A percentile compares a stretch with the other conserved stretches of the same genome.
Evolutionary conservation across 208 protist genomes (phyloP).

Genomic region (Trypanosoma lewisi): DNA sequence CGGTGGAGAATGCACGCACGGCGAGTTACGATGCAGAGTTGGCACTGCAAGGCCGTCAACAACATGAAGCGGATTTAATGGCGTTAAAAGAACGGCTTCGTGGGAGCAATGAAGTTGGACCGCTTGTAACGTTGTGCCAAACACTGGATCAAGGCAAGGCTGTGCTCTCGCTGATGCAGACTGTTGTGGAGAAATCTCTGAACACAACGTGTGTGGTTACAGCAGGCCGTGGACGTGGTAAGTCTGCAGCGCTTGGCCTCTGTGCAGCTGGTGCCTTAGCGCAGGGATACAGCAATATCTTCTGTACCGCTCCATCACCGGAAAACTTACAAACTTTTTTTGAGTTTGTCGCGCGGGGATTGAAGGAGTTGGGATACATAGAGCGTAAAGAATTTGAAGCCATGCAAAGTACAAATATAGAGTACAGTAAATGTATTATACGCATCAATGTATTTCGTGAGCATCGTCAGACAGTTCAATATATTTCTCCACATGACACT

Average conservation of each 20-base stretch:
- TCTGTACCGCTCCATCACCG: conserved; percentile 97
- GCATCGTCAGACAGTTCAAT: conserved; percentile 99
- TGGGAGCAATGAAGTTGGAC: conserved; percentile 81
- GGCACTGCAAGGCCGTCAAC: conserved; percentile 63
- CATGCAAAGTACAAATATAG: conserved; percentile 89
- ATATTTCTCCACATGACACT: conserved; percentile 92
- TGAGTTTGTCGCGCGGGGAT: conserved; percentile 97
- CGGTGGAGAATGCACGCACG: conserved; percentile 30
- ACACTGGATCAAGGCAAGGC: conserved; percentile 98
- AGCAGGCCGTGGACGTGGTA: conserved; percentile 97
- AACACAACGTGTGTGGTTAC: conserved; percentile 96
- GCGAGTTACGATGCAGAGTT: conserved; percentile 61
- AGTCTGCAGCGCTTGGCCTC: conserved; percentile 95
- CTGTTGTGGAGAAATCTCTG: conserved; percentile 96
- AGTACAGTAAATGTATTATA: conserved; percentile 96
- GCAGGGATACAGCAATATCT: conserved; percentile 99
- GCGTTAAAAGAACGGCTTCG: conserved; percentile 79
- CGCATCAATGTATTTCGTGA: conserved; percentile 97
- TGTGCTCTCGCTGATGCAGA: conserved; percentile 97
- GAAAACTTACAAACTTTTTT: conserved; percentile 99
- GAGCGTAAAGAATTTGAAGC: conserved; percentile 98
- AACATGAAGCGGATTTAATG: conserved; percentile 81
- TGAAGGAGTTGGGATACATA: conserved; percentile 95
- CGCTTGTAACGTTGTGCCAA: conserved; percentile 89
- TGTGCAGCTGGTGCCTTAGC: conserved; percentile 95